Evolutionary conservation across 1,284 basidiomycete genomes (phyloP), one percentile per base, ranked within the genome.

Genomic region (Schizopora paradoxa): DNA sequence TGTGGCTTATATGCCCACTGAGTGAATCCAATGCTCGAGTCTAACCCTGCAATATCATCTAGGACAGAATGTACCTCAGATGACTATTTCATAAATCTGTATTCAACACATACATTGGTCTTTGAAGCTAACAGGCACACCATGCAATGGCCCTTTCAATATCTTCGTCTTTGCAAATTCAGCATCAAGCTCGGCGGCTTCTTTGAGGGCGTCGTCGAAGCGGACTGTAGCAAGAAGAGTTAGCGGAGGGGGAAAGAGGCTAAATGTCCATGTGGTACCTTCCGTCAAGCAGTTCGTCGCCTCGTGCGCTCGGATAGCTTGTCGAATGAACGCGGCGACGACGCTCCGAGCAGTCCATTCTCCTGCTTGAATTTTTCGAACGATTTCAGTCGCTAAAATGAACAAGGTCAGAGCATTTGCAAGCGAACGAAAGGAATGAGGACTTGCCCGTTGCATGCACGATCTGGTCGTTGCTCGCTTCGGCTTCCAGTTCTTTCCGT

Each of bases 41-140:
- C 87, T 18, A 77, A 70, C 3, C 82, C 85, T 29, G 62, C 59
- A 47, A 90, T 71, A 52, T 86, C 73, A 55, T 66, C 70, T 57
- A 55, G 43, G 14, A 21, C 6, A 29, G 22, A 42, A 8, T 27
- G 19, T 38, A n/a, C n/a, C n/a, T 38, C 29, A 22, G 25, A 22
- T 19, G 31, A 51, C 22, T 45, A 38, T 39, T 35, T 40, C 41
- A 40, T 10, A 25, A 14, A 23, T 31, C 14, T 37, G 18, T 23
- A 18, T 22, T 25, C 39, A 21, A 40, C n/a, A 57, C 74, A 50
- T 59, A 81, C 77, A 80, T 60, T 75, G 71, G 60, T 92, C 79
- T 61, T 94, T 86, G 58, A 85, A 65, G 61, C 79, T 78, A 44
- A 90, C 75, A 4, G 91, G 92, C 13, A 95, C 78, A 22, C 91